These are phyloP conservation scores for Viola odorata DNA, from an alignment of 345 rosid genomes.

Conservation along the genomic window DNA sequence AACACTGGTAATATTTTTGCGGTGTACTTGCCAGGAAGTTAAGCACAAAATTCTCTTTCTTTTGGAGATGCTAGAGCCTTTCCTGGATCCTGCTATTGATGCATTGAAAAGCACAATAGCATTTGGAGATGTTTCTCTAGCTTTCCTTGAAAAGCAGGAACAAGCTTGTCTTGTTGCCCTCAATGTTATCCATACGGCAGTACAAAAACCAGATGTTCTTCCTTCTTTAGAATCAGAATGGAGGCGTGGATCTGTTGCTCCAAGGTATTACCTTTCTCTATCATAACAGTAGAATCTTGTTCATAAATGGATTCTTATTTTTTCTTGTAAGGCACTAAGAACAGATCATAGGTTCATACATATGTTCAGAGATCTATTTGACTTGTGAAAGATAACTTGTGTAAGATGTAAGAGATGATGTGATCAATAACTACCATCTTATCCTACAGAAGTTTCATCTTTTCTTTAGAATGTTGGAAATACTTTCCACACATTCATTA, in stretches of 20 bases:
- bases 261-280: constrained; percentile 45
- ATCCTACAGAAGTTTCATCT: no score
- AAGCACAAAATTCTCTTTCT: constrained; percentile 79
- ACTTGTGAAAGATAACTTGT: background rate
- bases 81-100: constrained; percentile 61
- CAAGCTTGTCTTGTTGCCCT: constrained; percentile 50
- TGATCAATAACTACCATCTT: background rate
- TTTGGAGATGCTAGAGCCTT: constrained; percentile 79
- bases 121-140: constrained; percentile 49
- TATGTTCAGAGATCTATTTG: background rate
- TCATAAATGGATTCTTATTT: background rate
- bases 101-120: constrained; percentile 47
- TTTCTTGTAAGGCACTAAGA: background rate
- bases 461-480: no score
- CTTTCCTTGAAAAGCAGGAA: constrained; percentile 52
- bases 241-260: constrained; percentile 73
- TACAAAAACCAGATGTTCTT: constrained; percentile 64
- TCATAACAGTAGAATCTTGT: constrained; percentile 9
- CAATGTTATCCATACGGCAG: constrained; percentile 63
- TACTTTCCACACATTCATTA: no score
- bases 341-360: background rate
- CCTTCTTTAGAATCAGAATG: constrained; percentile 77
- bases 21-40: constrained; percentile 48
- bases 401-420: no score
- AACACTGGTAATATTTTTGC: background rate